Evolutionary conservation across 352 stramenopile genomes (phyloP).

Genomic region (Phytopythium helicoides): DNA sequence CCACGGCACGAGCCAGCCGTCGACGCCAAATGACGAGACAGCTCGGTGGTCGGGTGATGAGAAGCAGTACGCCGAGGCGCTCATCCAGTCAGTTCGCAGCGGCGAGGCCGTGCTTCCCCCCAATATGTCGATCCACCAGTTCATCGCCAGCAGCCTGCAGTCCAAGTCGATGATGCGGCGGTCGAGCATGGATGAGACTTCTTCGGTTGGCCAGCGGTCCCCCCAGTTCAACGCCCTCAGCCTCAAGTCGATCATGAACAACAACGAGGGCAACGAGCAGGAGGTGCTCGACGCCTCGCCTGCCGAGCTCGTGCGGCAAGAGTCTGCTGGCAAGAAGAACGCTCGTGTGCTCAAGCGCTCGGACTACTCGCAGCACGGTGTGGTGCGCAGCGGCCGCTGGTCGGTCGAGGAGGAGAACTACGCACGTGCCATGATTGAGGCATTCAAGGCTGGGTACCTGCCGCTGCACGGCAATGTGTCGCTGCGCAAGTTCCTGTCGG

Average conservation of each 20-base stretch:
- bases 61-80: constrained; percentile 49
- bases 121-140: constrained; percentile 56
- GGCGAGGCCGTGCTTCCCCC: constrained; percentile 41
- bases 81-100: constrained; percentile 52
- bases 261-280: constrained; percentile 36
- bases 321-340: constrained; percentile 26
- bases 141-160: constrained; percentile 51
- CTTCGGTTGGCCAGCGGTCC: constrained; percentile 9
- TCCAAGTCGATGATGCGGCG: constrained; percentile 46
- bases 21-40: constrained; percentile 39
- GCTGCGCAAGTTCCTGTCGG: constrained; percentile 84
- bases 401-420: constrained; percentile 75
- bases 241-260: constrained; percentile 80
- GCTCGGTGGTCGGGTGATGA: constrained; percentile 55
- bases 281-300: constrained; percentile 14
- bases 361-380: constrained; percentile 76
- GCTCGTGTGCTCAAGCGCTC: constrained; percentile 67
- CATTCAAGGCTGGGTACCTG: constrained; percentile 69
- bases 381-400: constrained; percentile 69
- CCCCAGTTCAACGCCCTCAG: constrained; percentile 63
- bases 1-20: constrained; percentile 11
- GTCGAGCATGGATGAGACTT: neutral
- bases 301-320: constrained; percentile 20
- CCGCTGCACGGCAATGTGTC: constrained; percentile 78
- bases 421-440: constrained; percentile 81